Conservation (phyloP, 163 green algal species). For the Chlamydomonas reinhardtii region DNA sequence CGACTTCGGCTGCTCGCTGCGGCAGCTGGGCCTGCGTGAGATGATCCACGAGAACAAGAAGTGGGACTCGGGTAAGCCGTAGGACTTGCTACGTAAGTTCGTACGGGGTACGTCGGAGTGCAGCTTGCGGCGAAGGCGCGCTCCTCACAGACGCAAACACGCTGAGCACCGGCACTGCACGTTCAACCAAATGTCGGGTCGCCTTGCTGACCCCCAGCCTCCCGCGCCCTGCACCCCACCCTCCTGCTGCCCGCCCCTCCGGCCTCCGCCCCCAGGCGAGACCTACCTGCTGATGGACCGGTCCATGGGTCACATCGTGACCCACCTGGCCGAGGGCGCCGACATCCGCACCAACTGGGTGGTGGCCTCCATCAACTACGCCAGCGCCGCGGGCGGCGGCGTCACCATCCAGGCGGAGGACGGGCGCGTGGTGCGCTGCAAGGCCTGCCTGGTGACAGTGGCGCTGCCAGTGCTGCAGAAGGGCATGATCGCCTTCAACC, state of each 20-base stretch:
- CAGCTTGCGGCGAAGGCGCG: no score
- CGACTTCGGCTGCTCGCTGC: slow-evolving; percentile 85
- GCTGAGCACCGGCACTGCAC: no score
- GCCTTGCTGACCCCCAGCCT: no score
- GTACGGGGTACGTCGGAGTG: no score
- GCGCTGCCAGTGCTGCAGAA: slow-evolving; percentile 70
- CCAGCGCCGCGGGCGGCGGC: not conserved
- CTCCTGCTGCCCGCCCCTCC: no score
- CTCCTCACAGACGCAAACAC: no score
- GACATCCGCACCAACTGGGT: slow-evolving; percentile 51
- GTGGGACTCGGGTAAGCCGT: slow-evolving; percentile 67
- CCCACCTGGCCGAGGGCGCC: slow-evolving; percentile 59
- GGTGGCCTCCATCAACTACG: slow-evolving; percentile 64
- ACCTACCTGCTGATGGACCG: slow-evolving; percentile 86
- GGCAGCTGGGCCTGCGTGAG: slow-evolving; percentile 82
- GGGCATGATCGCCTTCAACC: slow-evolving; percentile 63
- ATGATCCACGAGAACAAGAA: slow-evolving; percentile 82
- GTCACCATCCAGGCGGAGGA: slow-evolving; percentile 53
- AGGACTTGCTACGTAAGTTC: no score
- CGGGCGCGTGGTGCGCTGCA: slow-evolving; percentile 48
- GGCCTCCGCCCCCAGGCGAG: slow-evolving; percentile 52
- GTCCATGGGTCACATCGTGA: slow-evolving; percentile 67
- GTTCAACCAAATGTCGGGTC: no score
- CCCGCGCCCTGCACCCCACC: not conserved
- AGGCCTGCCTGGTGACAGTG: slow-evolving; percentile 71